Base-by-base conservation (phyloP, 371 early-diverging fungal genomes). In the Zopfochytrium polystomum region DNA sequence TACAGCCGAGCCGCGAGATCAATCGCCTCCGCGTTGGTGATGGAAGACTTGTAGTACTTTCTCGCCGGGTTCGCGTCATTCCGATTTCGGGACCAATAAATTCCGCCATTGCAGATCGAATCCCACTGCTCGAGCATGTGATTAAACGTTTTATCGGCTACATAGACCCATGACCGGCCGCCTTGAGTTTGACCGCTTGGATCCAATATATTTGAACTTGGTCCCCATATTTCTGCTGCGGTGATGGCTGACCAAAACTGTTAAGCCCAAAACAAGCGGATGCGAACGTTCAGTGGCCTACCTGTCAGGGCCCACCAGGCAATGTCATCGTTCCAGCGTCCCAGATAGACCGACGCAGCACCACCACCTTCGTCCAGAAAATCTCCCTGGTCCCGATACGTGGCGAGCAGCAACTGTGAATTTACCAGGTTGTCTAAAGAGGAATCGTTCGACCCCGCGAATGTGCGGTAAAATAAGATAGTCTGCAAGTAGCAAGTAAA, bases 291-390 rank as follows among this genome's bases (percentile, higher is more conserved):
- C n/a, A 13, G 11, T 42, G 13, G 56, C 44, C 46, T 32, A 27
- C 52, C 43, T 2, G 60, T 59, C 0, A 70, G 47, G 5, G 58
- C 68, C 68, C 70, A 74, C 71, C 71, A 71, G 9, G 43, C 65
- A 49, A 75, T 69, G 52, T 75, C 75, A 57, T 75, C 75, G 54
- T 75, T 75, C 75, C 75, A 75, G 23, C 60, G 67, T 1, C 75
- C 75, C 13, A 42, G n/a, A 42, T 42, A 42, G n/a, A 42, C n/a
- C 11, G 42, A 42, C 42, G 11, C 13, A 42, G 42, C 42, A n/a
- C n/a, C n/a, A 42, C n/a, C 42, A 42, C n/a, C n/a, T 13, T 42
- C n/a, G 42, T n/a, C 42, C 42, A 42, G n/a, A 42, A 42, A 42
- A n/a, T 42, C 42, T 13, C 42, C 42, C 13, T 11, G 13, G 42